Percentiles rank a stretch among this genome's conserved stretches.
These are phyloP conservation scores for Rhinocladiella mackenziei DNA, from an alignment of 2,329 filamentous ascomycete genomes.

Conservation along the genomic window DNA sequence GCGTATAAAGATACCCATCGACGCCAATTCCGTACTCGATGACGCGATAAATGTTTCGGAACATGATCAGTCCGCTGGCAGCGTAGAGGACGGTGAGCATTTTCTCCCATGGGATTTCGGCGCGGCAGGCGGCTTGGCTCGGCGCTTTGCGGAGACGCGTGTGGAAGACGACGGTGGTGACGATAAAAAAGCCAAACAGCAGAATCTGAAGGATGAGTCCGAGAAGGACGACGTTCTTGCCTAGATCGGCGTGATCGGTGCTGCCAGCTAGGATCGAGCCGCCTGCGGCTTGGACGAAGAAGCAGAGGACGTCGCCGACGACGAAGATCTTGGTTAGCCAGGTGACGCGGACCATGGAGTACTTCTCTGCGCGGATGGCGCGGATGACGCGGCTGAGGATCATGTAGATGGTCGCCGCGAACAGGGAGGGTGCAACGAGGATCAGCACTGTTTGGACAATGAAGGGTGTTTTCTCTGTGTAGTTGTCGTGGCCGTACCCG, in stretches of 20 bases:
- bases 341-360: slow-evolving; percentile 37
- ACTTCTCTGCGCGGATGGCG: slow-evolving; percentile 28
- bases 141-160: slow-evolving; percentile 37
- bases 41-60: slow-evolving; percentile 32
- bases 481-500: neutral
- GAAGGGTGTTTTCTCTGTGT: slow-evolving; percentile 3
- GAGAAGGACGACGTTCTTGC: slow-evolving; percentile 41
- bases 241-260: neutral
- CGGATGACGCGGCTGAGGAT: slow-evolving; percentile 44
- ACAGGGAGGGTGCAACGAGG: slow-evolving; percentile 42
- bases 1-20: slow-evolving; percentile 31
- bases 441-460: slow-evolving; percentile 41
- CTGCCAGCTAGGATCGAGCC: slow-evolving; percentile 34
- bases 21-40: slow-evolving; percentile 33
- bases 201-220: slow-evolving; percentile 57
- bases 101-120: slow-evolving; percentile 33
- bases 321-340: slow-evolving; percentile 41
- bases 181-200: slow-evolving; percentile 54
- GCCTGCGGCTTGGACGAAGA: slow-evolving; percentile 43
- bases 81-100: slow-evolving; percentile 35
- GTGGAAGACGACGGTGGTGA: slow-evolving; percentile 50
- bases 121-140: slow-evolving; percentile 30
- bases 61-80: slow-evolving; percentile 31
- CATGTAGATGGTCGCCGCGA: slow-evolving; percentile 49
- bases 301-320: slow-evolving; percentile 41